Percentiles rank a stretch among this genome's conserved stretches.
Evolutionary conservation across 352 stramenopile species (phyloP).

Genomic region (Phytophthora fragariaefolia): DNA sequence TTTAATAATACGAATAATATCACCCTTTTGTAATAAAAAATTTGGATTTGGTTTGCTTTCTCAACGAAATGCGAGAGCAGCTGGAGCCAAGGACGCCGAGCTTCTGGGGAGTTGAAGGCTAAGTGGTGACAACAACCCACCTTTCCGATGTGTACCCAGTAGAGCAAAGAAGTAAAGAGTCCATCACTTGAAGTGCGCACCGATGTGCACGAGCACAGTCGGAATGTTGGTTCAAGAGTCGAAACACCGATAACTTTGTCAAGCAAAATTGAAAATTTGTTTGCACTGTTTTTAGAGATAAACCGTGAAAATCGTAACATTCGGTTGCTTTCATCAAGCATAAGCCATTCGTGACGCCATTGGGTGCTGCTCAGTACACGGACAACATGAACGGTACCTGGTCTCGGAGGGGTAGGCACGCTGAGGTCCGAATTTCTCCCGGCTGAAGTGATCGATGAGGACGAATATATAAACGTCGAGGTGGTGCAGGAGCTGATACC

Average conservation of each 20-base stretch:
- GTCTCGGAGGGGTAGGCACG: neutral
- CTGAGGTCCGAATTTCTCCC: neutral
- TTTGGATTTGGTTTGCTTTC: constrained; percentile 10
- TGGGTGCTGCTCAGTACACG: constrained; percentile 40
- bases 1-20: too few species aligned
- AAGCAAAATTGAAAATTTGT: constrained; percentile 40
- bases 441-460: constrained; percentile 3
- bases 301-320: constrained; percentile 57
- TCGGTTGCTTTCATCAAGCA: constrained; percentile 44
- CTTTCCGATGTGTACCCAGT: constrained; percentile 54
- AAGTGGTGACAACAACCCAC: constrained; percentile 58
- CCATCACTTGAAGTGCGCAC: neutral
- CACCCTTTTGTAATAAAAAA: too few species aligned
- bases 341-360: constrained; percentile 67
- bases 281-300: constrained; percentile 36
- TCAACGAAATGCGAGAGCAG: constrained; percentile 33
- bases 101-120: constrained; percentile 42
- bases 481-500: neutral
- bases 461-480: constrained; percentile 4
- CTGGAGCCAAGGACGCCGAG: constrained; percentile 45
- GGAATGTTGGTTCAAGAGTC: constrained; percentile 18
- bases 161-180: constrained; percentile 15
- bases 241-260: constrained; percentile 40
- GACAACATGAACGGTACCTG: constrained; percentile 43
- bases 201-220: constrained; percentile 6